Conservation (phyloP, 495 filamentous ascomycete species). For the Penicillium lagena region DNA sequence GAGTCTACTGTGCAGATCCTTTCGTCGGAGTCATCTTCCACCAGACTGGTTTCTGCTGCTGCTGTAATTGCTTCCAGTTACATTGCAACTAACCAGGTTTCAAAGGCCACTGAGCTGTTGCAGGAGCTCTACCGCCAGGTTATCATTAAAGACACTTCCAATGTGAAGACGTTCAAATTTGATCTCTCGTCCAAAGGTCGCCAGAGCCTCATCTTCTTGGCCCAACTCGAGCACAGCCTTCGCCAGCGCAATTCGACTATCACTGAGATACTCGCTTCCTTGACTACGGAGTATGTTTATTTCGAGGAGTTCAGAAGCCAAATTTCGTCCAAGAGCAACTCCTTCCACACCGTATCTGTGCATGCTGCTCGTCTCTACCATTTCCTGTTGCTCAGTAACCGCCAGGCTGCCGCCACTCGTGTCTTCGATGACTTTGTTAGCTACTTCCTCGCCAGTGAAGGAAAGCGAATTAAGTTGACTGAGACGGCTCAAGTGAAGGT, state of each 20-base stretch:
- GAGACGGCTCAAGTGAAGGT: neutral
- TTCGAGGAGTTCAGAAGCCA: constrained; percentile 30
- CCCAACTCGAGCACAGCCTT: constrained; percentile 31
- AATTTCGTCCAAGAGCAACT: constrained; percentile 20
- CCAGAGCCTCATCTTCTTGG: constrained; percentile 31
- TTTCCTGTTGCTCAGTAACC: constrained; percentile 22
- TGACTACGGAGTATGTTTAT: constrained; percentile 31
- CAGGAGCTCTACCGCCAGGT: constrained; percentile 32
- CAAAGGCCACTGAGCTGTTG: constrained; percentile 21
- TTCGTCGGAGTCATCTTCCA: constrained; percentile 22
- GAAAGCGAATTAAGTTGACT: constrained; percentile 21
- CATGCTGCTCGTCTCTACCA: constrained; percentile 21
- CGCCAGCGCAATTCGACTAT: constrained; percentile 18
- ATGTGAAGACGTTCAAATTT: too few relatives aligned
- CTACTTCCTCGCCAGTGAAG: constrained; percentile 27
- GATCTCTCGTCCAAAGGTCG: constrained; percentile 14
- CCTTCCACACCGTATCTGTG: neutral
- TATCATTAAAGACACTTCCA: constrained; percentile 1
- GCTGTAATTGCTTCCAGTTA: constrained; percentile 27
- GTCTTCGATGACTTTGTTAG: constrained; percentile 12
- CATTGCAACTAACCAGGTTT: constrained; percentile 20
- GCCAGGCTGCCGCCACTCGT: constrained; percentile 8
- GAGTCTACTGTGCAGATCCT: constrained; percentile 27
- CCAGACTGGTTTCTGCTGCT: constrained; percentile 21
- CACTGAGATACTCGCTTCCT: constrained; percentile 28